A percentile compares a stretch with the other conserved stretches of the same genome.
phyloP scores from a whole-genome alignment of 768 basidiomycete species.

The Macrocybe gigantea region DNA sequence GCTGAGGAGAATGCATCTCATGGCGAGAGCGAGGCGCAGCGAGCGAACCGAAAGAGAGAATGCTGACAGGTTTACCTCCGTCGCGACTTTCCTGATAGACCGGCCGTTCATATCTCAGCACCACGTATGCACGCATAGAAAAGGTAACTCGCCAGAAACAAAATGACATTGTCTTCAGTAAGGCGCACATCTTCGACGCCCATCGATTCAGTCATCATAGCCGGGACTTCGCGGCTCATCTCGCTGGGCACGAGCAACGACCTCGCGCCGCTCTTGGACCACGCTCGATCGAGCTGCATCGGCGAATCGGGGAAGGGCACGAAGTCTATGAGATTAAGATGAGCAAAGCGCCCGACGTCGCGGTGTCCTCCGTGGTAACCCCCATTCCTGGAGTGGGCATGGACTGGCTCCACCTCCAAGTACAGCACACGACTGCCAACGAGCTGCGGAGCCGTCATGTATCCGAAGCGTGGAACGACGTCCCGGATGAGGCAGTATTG shows the following conservation, averaged over 20 bases:
- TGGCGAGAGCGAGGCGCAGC: constrained; percentile 19
- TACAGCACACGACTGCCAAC: constrained; percentile 43
- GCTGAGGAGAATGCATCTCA: constrained; percentile 16
- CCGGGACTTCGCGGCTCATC: constrained; percentile 34
- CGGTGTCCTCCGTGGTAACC: constrained; percentile 1
- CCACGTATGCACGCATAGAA: neutral
- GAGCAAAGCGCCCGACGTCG: constrained; percentile 13
- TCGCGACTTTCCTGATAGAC: constrained; percentile 29
- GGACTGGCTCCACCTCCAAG: constrained; percentile 31
- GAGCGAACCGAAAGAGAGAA: constrained; percentile 40
- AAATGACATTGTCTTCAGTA: constrained; percentile 56
- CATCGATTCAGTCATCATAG: constrained; percentile 36
- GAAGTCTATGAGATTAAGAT: constrained; percentile 40
- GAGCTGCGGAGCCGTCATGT: constrained; percentile 32
- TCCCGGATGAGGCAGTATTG: constrained; percentile 43
- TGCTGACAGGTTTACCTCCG: constrained; percentile 33
- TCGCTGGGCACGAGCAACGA: constrained; percentile 37
- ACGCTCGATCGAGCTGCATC: constrained; percentile 23
- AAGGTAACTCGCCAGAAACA: constrained; percentile 41
- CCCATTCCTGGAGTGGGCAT: constrained; percentile 11
- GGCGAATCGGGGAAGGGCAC: constrained; percentile 32
- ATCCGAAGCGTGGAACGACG: constrained; percentile 16
- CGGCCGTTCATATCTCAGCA: constrained; percentile 1
- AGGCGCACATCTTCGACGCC: constrained; percentile 45
- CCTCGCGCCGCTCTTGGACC: constrained; percentile 36